Base-by-base conservation (phyloP, 768 basidiomycete species). In the Kwoniella sp. region DNA sequence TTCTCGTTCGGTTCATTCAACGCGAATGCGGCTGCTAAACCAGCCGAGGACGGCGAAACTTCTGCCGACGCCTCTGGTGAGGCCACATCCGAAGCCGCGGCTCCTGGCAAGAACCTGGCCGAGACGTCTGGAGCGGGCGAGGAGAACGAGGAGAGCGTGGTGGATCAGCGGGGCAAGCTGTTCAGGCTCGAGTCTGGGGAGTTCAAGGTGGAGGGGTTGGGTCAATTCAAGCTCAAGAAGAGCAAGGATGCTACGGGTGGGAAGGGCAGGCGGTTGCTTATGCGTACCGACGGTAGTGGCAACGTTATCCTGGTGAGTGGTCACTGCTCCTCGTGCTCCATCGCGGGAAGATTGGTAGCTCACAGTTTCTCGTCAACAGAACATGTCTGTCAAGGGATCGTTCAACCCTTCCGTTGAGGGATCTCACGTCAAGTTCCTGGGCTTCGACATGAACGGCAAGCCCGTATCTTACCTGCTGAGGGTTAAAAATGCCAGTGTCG, bases 81-180 rank as follows among this genome's bases (percentile, higher is more conserved):
- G 29, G 26, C 54, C 8, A 46, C 50, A 19, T 34, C 47, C 27
- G 53, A 43, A 34, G 47, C 42, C 23, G 46, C 32, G 14, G 34
- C 45, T 10, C 50, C 58, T 1, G 57, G 53, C 26, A 59, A 59
- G 39, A 67, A 70, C 31, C 38, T 70, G 26, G 68, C 68, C 10
- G 56, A 62, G 15, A 46, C 43, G 3, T 42, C 40, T 15, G 67
- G 65, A n/a, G 62, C 58, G 7, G 68, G 68, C 5, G 68, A 70
- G 45, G 65, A 70, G 43, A 51, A 59, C 27, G 68, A 70, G 36
- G 64, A 70, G 17, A 70, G 65, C 11, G 47, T 67, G 7, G 19
- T 58, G 17, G 68, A 70, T 39, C 49, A 57, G n/a, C 39, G 68
- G 19, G 62, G 49, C 5, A 65, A 59, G 36, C 41, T 70, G 53